phyloP scores from a whole-genome alignment of 2,329 filamentous ascomycete species.

The Corniculantispora saksenae region DNA sequence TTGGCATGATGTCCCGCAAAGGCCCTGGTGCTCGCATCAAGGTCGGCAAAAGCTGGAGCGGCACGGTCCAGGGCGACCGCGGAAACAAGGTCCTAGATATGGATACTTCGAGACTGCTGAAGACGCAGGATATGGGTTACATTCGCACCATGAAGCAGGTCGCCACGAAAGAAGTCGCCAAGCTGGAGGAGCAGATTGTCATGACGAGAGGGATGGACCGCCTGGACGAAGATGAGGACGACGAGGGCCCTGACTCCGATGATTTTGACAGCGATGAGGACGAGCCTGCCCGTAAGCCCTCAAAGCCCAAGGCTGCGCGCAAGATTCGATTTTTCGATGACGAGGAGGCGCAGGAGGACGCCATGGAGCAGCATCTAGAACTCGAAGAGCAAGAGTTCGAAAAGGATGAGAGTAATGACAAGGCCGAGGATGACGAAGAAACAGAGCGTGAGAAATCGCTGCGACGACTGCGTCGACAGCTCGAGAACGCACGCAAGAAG shows the following conservation, averaged over 20 bases:
- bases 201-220: slow-evolving; percentile 41
- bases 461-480: slow-evolving; percentile 48
- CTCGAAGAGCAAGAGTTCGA: slow-evolving; percentile 33
- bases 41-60: slow-evolving; percentile 53
- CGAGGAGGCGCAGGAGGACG: slow-evolving; percentile 37
- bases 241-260: slow-evolving; percentile 33
- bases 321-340: slow-evolving; percentile 57
- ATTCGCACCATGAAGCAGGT: slow-evolving; percentile 63
- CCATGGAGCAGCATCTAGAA: slow-evolving; percentile 31
- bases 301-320: slow-evolving; percentile 36
- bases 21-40: slow-evolving; percentile 54
- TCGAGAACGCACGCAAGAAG: slow-evolving; percentile 55
- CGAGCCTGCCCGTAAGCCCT: slow-evolving; percentile 29
- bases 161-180: slow-evolving; percentile 57
- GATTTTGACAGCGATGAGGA: slow-evolving; percentile 36
- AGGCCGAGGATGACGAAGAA: slow-evolving; percentile 33
- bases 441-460: slow-evolving; percentile 45
- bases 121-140: slow-evolving; percentile 70
- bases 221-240: slow-evolving; percentile 37
- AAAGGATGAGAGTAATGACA: slow-evolving; percentile 25
- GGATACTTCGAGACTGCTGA: slow-evolving; percentile 62
- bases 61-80: slow-evolving; percentile 58
- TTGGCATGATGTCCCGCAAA: slow-evolving; percentile 65
- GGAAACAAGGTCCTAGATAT: slow-evolving; percentile 57
- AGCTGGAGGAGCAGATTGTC: slow-evolving; percentile 55